Evolutionary conservation across 805 yeast species (phyloP).

Genomic region (Pichia cephalocereana): DNA sequence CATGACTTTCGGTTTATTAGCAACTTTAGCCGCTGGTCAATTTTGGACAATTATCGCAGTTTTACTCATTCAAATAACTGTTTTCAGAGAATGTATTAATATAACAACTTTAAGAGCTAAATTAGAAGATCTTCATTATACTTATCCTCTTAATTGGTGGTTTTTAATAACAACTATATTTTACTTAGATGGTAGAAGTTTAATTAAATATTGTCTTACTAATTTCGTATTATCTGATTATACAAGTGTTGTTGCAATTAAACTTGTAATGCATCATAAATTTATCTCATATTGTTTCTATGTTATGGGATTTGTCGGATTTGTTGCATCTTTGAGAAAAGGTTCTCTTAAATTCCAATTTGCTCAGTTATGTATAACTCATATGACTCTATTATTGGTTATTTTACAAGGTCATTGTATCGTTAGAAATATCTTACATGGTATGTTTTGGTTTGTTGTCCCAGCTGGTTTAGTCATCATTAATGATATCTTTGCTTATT

Average conservation of each 20-base stretch:
- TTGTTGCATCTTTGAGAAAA: slow-evolving; percentile 80
- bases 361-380: slow-evolving; percentile 87
- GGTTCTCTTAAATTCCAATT: slow-evolving; percentile 89
- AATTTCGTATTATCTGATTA: slow-evolving; percentile 21
- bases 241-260: slow-evolving; percentile 20
- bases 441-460: slow-evolving; percentile 87
- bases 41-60: slow-evolving; percentile 68
- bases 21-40: slow-evolving; percentile 75
- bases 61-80: slow-evolving; percentile 64
- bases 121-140: slow-evolving; percentile 72
- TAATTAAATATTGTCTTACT: slow-evolving; percentile 44
- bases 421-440: slow-evolving; percentile 79
- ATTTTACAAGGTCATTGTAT: slow-evolving; percentile 93
- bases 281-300: slow-evolving; percentile 78
- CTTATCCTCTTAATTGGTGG: slow-evolving; percentile 86
- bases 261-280: slow-evolving; percentile 53
- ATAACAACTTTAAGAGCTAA: slow-evolving; percentile 74
- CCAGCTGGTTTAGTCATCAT: slow-evolving; percentile 90
- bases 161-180: slow-evolving; percentile 79
- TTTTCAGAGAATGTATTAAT: slow-evolving; percentile 85
- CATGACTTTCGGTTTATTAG: slow-evolving; percentile 70
- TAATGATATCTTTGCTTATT: slow-evolving; percentile 92
- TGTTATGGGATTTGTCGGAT: slow-evolving; percentile 79
- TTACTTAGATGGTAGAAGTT: slow-evolving; percentile 79
- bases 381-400: slow-evolving; percentile 83